Conservation (phyloP, 148 eudicot species). For the Silene conica region DNA sequence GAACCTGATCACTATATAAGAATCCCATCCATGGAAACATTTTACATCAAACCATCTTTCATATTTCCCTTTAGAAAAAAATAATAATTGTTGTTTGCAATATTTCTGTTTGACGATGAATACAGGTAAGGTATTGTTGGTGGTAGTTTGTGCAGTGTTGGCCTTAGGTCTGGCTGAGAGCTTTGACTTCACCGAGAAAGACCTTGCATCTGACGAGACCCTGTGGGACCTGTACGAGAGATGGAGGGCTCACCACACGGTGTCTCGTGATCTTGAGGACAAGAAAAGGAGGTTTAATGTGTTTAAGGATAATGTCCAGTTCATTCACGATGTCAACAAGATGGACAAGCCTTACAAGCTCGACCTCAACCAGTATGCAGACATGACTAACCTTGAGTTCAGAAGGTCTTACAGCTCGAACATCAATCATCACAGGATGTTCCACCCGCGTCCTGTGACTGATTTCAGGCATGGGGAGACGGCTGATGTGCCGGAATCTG, state of each 20-base stretch:
- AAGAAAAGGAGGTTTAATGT: conserved; percentile 50
- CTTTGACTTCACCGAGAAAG: conserved; percentile 42
- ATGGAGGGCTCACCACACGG: conserved; percentile 53
- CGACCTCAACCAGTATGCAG: conserved; percentile 44
- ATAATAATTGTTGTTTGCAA: too few relatives aligned
- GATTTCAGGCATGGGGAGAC: conserved; percentile 43
- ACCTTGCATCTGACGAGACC: conserved; percentile 44
- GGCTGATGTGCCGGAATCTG: conserved; percentile 39
- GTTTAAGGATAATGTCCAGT: conserved; percentile 48
- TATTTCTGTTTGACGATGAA: conserved; percentile 16
- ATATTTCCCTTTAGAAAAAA: too few relatives aligned
- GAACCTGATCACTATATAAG: not conserved
- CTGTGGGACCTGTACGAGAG: conserved; percentile 55
- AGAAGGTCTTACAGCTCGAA: conserved; percentile 43
- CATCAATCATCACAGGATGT: conserved; percentile 45
- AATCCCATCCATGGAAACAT: not conserved
- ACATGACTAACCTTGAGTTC: conserved; percentile 57
- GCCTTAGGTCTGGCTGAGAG: conserved; percentile 23
- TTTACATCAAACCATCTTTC: not conserved
- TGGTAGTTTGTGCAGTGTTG: conserved; percentile 29
- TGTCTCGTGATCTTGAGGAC: conserved; percentile 38
- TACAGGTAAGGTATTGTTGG: conserved; percentile 22
- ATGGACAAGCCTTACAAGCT: conserved; percentile 55
- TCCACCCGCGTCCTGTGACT: conserved; percentile 31
- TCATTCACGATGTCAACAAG: conserved; percentile 41